A percentile compares a stretch with the other conserved stretches of the same genome.
phyloP scores from a whole-genome alignment of 192 early-diverging fungal species.

The Chytriomyces hyalinus region DNA sequence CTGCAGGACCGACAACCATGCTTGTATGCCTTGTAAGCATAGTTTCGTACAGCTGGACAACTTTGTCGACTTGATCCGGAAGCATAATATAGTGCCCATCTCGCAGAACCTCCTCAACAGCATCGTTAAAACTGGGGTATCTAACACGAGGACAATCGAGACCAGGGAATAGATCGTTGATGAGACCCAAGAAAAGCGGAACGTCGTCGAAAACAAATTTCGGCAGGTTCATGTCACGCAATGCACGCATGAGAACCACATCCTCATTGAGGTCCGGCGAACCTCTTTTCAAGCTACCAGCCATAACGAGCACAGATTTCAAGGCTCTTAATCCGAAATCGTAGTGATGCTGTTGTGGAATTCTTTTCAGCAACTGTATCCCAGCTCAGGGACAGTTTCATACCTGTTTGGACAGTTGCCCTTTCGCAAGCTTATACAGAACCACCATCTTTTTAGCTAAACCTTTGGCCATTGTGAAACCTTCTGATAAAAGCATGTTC shows the following conservation, averaged over 20 bases:
- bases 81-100: constrained; percentile 62
- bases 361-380: neutral
- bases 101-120: constrained; percentile 61
- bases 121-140: constrained; percentile 70
- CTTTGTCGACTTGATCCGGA: constrained; percentile 68
- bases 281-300: constrained; percentile 63
- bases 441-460: constrained; percentile 76
- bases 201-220: constrained; percentile 72
- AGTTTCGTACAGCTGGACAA: constrained; percentile 67
- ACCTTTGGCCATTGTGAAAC: constrained; percentile 73
- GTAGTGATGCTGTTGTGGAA: constrained; percentile 51
- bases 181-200: constrained; percentile 63
- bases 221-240: constrained; percentile 69
- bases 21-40: constrained; percentile 66
- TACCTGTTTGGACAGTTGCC: constrained; percentile 62
- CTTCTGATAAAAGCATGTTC: constrained; percentile 75
- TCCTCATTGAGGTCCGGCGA: constrained; percentile 66
- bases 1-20: constrained; percentile 67
- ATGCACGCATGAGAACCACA: constrained; percentile 65
- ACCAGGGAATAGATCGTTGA: constrained; percentile 64
- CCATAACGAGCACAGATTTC: constrained; percentile 68
- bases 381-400: neutral
- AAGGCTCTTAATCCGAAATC: constrained; percentile 66
- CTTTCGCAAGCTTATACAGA: constrained; percentile 64
- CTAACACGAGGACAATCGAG: constrained; percentile 67